Conservation (phyloP, 2,329 filamentous ascomycete species). For the Trichoderma sp. region DNA sequence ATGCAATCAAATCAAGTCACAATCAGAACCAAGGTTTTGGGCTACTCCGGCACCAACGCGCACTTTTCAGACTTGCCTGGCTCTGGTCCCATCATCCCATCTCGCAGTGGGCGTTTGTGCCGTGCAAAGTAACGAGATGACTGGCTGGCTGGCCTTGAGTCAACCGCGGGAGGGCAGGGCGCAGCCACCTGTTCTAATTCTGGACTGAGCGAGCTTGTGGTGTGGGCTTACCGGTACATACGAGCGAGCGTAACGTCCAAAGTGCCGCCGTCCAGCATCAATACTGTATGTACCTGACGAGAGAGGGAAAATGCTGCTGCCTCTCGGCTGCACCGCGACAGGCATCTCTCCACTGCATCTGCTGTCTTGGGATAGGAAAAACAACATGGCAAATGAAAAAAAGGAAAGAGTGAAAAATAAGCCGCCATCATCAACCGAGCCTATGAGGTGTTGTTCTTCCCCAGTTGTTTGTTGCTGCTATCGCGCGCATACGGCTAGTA, state of each 20-base stretch:
- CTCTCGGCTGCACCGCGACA: constrained; percentile 35
- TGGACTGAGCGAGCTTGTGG: constrained; percentile 30
- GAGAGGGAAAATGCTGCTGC: constrained; percentile 20
- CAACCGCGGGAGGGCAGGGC: constrained; percentile 33
- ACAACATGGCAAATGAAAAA: neutral
- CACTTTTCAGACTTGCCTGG: neutral
- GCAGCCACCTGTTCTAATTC: constrained; percentile 43
- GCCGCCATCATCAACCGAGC: constrained; percentile 7
- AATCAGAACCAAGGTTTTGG: neutral
- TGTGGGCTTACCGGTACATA: constrained; percentile 28
- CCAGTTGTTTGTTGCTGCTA: neutral
- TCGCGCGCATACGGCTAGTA: constrained; percentile 6
- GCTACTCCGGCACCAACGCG: neutral
- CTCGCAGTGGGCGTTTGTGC: constrained; percentile 15
- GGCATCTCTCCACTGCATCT: constrained; percentile 18
- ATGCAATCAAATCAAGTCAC: neutral
- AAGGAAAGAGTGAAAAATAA: neutral
- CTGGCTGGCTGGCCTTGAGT: constrained; percentile 15
- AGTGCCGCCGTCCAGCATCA: constrained; percentile 9
- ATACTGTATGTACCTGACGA: neutral
- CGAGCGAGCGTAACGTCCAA: constrained; percentile 17
- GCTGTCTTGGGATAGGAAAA: neutral
- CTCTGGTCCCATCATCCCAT: neutral
- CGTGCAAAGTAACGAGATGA: neutral
- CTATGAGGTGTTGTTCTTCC: neutral